These are phyloP conservation scores for Aspergillus sp. DNA, from an alignment of 2,329 filamentous ascomycete genomes.

Conservation along the genomic window DNA sequence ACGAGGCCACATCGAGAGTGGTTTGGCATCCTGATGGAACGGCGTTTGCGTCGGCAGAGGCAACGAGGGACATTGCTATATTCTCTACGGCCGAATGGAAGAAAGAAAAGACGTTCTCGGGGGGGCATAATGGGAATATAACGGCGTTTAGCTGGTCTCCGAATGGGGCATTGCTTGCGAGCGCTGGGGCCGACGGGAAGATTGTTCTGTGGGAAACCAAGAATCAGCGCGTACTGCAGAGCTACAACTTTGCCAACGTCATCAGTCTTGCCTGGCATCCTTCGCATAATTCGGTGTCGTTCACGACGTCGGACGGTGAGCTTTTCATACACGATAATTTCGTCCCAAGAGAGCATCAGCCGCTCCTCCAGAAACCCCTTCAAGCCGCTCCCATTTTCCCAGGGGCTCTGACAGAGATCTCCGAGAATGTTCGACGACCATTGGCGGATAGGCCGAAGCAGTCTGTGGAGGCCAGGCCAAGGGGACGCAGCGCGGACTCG, in stretches of 20 bases:
- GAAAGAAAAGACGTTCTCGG: slow-evolving; percentile 67
- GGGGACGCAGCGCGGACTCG: slow-evolving; percentile 61
- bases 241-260: slow-evolving; percentile 71
- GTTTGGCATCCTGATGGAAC: slow-evolving; percentile 92
- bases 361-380: slow-evolving; percentile 42
- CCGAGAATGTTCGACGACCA: slow-evolving; percentile 53
- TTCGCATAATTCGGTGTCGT: slow-evolving; percentile 75
- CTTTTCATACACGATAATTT: slow-evolving; percentile 70
- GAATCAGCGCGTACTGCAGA: slow-evolving; percentile 70
- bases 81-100: slow-evolving; percentile 87
- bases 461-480: slow-evolving; percentile 42
- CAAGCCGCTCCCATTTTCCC: slow-evolving; percentile 82
- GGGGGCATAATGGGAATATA: slow-evolving; percentile 73
- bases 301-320: slow-evolving; percentile 86
- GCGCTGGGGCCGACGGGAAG: slow-evolving; percentile 43
- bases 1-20: slow-evolving; percentile 63
- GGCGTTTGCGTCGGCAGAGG: slow-evolving; percentile 77
- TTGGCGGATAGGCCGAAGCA: slow-evolving; percentile 48
- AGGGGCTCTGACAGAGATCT: slow-evolving; percentile 62
- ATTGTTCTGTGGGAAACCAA: slow-evolving; percentile 74
- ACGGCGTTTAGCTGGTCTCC: slow-evolving; percentile 88
- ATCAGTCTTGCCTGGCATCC: slow-evolving; percentile 88
- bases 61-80: slow-evolving; percentile 72
- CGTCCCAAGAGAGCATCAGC: slow-evolving; percentile 42
- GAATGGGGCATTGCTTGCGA: slow-evolving; percentile 78